phyloP scores from a whole-genome alignment of 2,329 filamentous ascomycete species.

The Ceratocystis cubensis region DNA sequence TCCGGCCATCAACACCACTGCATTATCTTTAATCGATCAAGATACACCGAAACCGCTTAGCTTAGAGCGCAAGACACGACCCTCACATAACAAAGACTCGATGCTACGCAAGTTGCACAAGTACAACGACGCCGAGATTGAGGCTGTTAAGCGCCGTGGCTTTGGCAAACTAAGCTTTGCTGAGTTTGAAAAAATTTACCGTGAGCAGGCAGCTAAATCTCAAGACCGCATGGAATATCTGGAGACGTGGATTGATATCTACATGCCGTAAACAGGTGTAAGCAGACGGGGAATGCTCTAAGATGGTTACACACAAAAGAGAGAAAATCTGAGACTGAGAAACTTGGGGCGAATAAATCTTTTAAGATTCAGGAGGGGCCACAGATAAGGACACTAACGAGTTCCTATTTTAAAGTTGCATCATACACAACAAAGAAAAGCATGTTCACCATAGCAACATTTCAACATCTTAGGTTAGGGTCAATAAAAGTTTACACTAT shows the following conservation, averaged over 20 bases:
- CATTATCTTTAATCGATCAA: not conserved
- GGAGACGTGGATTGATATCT: slow-evolving; percentile 81
- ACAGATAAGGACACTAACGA: not conserved
- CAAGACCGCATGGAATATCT: slow-evolving; percentile 63
- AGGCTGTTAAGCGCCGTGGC: slow-evolving; percentile 60
- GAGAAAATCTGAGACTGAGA: too few species aligned
- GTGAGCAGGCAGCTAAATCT: slow-evolving; percentile 46
- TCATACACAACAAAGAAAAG: not conserved
- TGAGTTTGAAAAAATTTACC: slow-evolving; percentile 70
- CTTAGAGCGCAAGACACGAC: not conserved
- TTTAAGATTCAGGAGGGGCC: not conserved
- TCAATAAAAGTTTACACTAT: not conserved
- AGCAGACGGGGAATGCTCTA: not conserved
- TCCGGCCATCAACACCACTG: slow-evolving; percentile 10
- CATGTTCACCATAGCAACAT: not conserved
- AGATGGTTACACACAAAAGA: not conserved
- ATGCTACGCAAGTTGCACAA: slow-evolving; percentile 39
- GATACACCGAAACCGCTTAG: not conserved
- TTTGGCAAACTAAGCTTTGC: slow-evolving; percentile 63
- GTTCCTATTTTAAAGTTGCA: not conserved
- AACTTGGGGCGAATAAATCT: not conserved
- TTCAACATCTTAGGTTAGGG: not conserved
- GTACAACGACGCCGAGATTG: slow-evolving; percentile 53
- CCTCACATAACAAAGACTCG: slow-evolving; percentile 11
- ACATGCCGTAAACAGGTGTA: slow-evolving; percentile 41